Conservation (phyloP, 108 stramenopile genomes). For the Skeletonema grethae region DNA sequence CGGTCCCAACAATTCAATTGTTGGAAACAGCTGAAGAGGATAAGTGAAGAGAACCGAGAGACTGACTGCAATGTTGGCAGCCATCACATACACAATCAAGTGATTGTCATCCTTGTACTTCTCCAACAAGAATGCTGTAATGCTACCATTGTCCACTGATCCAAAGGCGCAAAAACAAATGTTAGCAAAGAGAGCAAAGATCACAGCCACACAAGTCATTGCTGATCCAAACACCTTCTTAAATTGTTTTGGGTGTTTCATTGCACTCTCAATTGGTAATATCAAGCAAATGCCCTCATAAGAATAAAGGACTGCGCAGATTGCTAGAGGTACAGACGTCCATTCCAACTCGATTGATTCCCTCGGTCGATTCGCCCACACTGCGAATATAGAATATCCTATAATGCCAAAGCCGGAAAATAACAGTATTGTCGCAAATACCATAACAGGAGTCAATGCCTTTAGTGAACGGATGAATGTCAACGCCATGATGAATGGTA, state of each 20-base stretch:
- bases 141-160: conserved; percentile 61
- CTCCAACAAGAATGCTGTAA: conserved; percentile 74
- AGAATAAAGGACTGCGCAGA: conserved; percentile 74
- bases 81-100: conserved; percentile 36
- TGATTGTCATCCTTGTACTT: conserved; percentile 18
- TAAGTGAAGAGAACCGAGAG: conserved; percentile 68
- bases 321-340: conserved; percentile 50
- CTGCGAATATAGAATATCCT: conserved; percentile 34
- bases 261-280: conserved; percentile 66
- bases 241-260: conserved; percentile 52
- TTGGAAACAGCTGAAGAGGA: conserved; percentile 69
- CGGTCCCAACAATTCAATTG: conserved; percentile 61
- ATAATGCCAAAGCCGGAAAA: conserved; percentile 51
- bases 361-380: conserved; percentile 54
- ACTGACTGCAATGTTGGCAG: conserved; percentile 59
- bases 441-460: conserved; percentile 62
- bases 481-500: conserved; percentile 57
- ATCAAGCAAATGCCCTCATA: conserved; percentile 78
- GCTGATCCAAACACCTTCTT: conserved; percentile 47
- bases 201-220: conserved; percentile 54
- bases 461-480: conserved; percentile 57
- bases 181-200: conserved; percentile 50
- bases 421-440: conserved; percentile 45
- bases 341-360: conserved; percentile 25
- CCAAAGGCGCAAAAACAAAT: conserved; percentile 69